Base-by-base conservation (phyloP, 73 alveolate genomes). In the Paramecium sonneborni region DNA sequence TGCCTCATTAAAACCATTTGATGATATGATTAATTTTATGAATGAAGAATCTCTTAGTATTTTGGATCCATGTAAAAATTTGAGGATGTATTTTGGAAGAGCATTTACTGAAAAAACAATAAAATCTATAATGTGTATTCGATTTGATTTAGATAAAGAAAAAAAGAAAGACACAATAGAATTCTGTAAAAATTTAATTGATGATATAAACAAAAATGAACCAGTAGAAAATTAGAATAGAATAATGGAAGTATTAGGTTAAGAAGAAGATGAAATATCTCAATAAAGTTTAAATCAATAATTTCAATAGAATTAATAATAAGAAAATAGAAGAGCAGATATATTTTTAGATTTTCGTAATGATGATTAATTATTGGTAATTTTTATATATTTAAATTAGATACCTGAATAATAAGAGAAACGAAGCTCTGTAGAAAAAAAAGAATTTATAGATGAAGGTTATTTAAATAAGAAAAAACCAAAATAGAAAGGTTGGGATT, bases 61-160 rank as follows among this genome's bases (percentile, higher is more conserved):
- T 10, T 34, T 74, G 11, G 87, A 74, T 21, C 87, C 87, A 10
- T 86, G 93, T 28, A 86, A 79, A 86, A 86, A 68, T 62, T 24
- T 86, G 56, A 57, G 93, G 38, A 24, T 67, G 26, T 86, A 56
- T 21, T 86, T 86, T 86, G 93, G 93, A 15, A 52, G 79, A 2
- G 88, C 93, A 8, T 86, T 86, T 39, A 44, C 88, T 5, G 84
- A 62, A 39, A 86, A 86, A 68, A 57, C 93, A 20, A 43, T 86
- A 1, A 76, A 62, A 86, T 35, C 30, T 57, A 57, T 74, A 0
- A 28, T 74, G 62, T 34, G 37, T 11, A 1, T 74, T 10, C 4
- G 87, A 34, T 74, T 74, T 74, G 58, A 74, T 34, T 12, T 74
- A 38, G 87, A 74, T 37, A 74, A 74, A 37, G 87, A 74, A 5